phyloP scores from a whole-genome alignment of 2,329 filamentous ascomycete species.

The Xylariaceae sp. region DNA sequence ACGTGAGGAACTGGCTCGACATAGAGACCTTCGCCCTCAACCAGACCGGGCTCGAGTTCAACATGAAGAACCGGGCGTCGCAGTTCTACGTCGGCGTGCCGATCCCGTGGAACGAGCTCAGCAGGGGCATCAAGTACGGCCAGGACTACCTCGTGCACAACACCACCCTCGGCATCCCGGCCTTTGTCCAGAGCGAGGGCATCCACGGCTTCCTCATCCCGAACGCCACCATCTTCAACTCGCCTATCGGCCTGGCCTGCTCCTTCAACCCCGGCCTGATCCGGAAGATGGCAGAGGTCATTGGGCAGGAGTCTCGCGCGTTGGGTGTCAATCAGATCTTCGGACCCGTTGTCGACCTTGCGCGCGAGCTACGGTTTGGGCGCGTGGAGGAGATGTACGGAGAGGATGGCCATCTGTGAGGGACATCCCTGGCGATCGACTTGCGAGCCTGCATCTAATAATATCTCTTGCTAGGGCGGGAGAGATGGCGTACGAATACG shows the following conservation, averaged over 20 bases:
- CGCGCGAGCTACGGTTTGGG: slow-evolving; percentile 65
- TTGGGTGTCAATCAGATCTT: slow-evolving; percentile 70
- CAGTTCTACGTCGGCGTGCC: slow-evolving; percentile 68
- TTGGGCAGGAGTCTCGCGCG: slow-evolving; percentile 59
- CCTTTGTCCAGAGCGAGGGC: slow-evolving; percentile 67
- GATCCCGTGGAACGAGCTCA: slow-evolving; percentile 57
- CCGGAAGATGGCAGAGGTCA: slow-evolving; percentile 60
- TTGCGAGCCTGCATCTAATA: too few species aligned
- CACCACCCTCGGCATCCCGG: slow-evolving; percentile 64
- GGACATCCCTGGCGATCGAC: not conserved
- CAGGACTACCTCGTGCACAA: slow-evolving; percentile 66
- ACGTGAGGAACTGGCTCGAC: slow-evolving; percentile 70
- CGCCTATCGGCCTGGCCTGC: slow-evolving; percentile 65
- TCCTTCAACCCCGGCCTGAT: slow-evolving; percentile 63
- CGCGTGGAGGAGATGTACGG: slow-evolving; percentile 70
- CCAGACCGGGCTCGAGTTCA: slow-evolving; percentile 58
- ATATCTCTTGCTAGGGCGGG: slow-evolving; percentile 38
- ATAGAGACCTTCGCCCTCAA: slow-evolving; percentile 63
- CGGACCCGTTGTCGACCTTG: slow-evolving; percentile 64
- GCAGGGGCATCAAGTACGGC: slow-evolving; percentile 55
- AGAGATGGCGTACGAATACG: slow-evolving; percentile 57
- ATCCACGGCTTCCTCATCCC: slow-evolving; percentile 67
- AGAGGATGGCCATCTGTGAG: slow-evolving; percentile 59
- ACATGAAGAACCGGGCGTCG: slow-evolving; percentile 60
- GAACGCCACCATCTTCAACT: slow-evolving; percentile 76